Conservation (phyloP, 2,329 filamentous ascomycete species). For the Sclerotinia minor region DNA sequence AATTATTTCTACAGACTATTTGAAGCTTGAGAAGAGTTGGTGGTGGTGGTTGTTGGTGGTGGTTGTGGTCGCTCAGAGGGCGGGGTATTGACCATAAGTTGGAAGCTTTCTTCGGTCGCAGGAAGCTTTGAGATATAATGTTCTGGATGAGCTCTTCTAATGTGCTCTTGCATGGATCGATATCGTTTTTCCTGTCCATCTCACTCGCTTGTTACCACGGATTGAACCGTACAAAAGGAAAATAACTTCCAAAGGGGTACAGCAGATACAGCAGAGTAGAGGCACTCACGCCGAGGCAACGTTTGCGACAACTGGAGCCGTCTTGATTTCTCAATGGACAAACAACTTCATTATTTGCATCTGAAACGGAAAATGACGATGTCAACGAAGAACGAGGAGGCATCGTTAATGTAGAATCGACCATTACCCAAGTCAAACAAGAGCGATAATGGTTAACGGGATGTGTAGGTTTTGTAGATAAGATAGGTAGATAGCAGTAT, state of each 20-base stretch:
- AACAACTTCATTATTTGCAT: constrained; percentile 93
- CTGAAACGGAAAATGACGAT: constrained; percentile 87
- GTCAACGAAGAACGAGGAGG: constrained; percentile 84
- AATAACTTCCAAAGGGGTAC: constrained; percentile 36
- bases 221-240: constrained; percentile 39
- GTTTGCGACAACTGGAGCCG: constrained; percentile 93
- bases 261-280: constrained; percentile 39
- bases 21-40: constrained; percentile 33
- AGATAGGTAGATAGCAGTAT: constrained; percentile 23
- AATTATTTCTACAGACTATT: constrained; percentile 35
- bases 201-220: constrained; percentile 41
- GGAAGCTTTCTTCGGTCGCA: constrained; percentile 95
- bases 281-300: constrained; percentile 91
- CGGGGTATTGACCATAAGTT: constrained; percentile 46
- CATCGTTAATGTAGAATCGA: constrained; percentile 65
- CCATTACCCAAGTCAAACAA: constrained; percentile 47
- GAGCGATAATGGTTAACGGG: neutral
- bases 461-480: neutral
- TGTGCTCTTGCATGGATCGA: constrained; percentile 99
- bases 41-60: constrained; percentile 12
- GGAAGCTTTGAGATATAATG: constrained; percentile 98
- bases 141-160: constrained; percentile 92
- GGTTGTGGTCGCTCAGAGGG: constrained; percentile 52
- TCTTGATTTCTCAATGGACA: constrained; percentile 95
- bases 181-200: constrained; percentile 80